Evolutionary conservation across 2,329 filamentous ascomycete species (phyloP), one percentile per base, ranked within the genome.

Genomic region (Pseudopithomyces chartarum): DNA sequence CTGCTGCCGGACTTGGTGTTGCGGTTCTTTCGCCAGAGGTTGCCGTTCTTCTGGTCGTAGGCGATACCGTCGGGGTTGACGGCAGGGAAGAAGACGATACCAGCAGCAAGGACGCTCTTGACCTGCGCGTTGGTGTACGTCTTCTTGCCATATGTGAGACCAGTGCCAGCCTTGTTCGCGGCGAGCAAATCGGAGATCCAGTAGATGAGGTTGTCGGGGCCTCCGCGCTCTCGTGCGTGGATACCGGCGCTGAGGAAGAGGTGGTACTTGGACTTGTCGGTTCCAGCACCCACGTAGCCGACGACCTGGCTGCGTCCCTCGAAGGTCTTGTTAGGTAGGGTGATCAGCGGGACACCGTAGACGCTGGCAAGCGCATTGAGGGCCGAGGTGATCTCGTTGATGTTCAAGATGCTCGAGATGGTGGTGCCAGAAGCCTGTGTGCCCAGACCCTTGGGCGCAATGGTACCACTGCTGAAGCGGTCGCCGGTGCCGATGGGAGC

Each of bases 151-250:
- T 84, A 87, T 2, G 71, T 76, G 10, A 87, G 66, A 6, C 84
- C 84, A 3, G 73, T 77, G 20, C 78, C 76, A 33, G 78, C 73
- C 63, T 80, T 78, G 60, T 81, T 77, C 17, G 85, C 85, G 45
- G 79, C 78, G 3, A 87, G 77, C 3, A 87, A 76, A 64, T 87
- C 85, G 0, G 82, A 75, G 29, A 86, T 75, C 73, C 85, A 86
- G 76, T 85, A 85, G 42, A 87, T 70, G 13, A 86, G 74, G 56
- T 82, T 78, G 64, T 87, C 85, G 0, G 84, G 79, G 0, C 80
- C 82, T 23, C 84, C 84, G 10, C 85, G 81, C 71, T 87, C 85
- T 22, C 85, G 82, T 8, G 84, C 82, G 62, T 87, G 85, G 45
- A 86, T 80, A 23, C 77, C 82, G 40, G 80, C 80, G 56, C 81